Base-by-base conservation (phyloP, 208 protist species). In the Blechomonas ayalai region DNA sequence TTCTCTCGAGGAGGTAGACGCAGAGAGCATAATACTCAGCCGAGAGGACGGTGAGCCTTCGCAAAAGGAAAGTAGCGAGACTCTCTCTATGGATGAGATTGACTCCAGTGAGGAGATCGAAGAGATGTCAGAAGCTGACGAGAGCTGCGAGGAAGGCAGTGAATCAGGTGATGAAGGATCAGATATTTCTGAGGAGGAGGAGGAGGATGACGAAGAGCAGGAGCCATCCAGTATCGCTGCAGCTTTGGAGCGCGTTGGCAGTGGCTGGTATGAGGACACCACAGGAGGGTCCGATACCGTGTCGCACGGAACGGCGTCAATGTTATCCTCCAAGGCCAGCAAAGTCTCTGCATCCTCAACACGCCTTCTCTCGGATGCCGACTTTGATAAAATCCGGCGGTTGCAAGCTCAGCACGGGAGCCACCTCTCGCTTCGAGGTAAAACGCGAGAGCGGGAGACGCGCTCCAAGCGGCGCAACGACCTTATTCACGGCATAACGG, bases 311-410 rank as follows among this genome's bases (percentile, higher is more conserved):
- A 48, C 62, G 15, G 16, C 63, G 6, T 75, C 79, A 15, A 18
- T 57, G 18, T 34, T 58, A 1, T 66, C 64, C 47, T 73, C 68
- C 15, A 70, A 59, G 35, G 48, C 53, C 6, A 68, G 64, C 1
- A 52, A 38, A 9, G 44, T 59, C 0, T 78, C 77, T 5, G 49
- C 83, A 9, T 62, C 80, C 0, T 68, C 77, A 10, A 48, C 53
- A 2, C 77, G 82, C 16, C 66, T 93, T 51, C 62, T 93, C 10
- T 85, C 75, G 9, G 85, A 93, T 33, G 79, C 52, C 31, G 85
- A 93, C 48, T 90, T 94, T 56, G 60, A 78, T 35, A 80, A 74
- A 59, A 88, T 94, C 33, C 82, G 77, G 8, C 65, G 67, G 36
- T 68, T 94, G 27, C 73, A 85, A 43, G 46, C 39, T 0, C 82